Percentiles rank a stretch among this genome's conserved stretches.
These are phyloP conservation scores for Penicillium atrosanguineum DNA, from an alignment of 495 filamentous ascomycete species.

Conservation along the genomic window DNA sequence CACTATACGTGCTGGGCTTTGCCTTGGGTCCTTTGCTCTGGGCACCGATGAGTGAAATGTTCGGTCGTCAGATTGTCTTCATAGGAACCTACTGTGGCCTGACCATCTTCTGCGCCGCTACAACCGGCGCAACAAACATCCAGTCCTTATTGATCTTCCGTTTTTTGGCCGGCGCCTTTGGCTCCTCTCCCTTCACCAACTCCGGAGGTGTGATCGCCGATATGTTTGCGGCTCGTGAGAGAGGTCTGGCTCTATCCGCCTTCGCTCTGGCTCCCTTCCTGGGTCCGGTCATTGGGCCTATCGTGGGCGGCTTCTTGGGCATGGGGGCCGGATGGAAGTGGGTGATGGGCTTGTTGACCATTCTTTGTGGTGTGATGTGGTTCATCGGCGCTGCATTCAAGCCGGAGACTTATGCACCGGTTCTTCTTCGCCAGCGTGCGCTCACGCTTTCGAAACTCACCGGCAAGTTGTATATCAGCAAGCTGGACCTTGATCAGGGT, in stretches of 20 bases:
- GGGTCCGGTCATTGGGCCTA: conserved; percentile 56
- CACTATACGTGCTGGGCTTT: conserved; percentile 71
- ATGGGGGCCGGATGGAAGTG: conserved; percentile 56
- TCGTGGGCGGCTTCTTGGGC: conserved; percentile 55
- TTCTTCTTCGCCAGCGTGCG: conserved; percentile 50
- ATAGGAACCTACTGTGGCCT: conserved; percentile 58
- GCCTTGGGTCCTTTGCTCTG: conserved; percentile 56
- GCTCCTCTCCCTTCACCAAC: conserved; percentile 65
- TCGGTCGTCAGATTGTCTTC: conserved; percentile 65
- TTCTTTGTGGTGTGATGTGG: conserved; percentile 47
- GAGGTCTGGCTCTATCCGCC: conserved; percentile 57
- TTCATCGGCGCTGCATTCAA: conserved; percentile 43
- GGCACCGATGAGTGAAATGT: conserved; percentile 62
- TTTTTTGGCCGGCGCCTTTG: conserved; percentile 72
- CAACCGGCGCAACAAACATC: conserved; percentile 57
- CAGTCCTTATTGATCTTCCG: conserved; percentile 61
- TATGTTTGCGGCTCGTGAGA: conserved; percentile 57
- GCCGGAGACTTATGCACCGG: conserved; percentile 55
- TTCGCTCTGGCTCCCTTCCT: conserved; percentile 63
- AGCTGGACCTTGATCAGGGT: conserved; percentile 35
- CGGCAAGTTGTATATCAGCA: conserved; percentile 48
- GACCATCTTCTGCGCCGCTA: conserved; percentile 62
- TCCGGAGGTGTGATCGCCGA: conserved; percentile 67
- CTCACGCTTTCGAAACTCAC: conserved; percentile 45
- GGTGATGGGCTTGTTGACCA: conserved; percentile 54